phyloP scores from a whole-genome alignment of 805 yeast species.

The Candida loeiensis region DNA sequence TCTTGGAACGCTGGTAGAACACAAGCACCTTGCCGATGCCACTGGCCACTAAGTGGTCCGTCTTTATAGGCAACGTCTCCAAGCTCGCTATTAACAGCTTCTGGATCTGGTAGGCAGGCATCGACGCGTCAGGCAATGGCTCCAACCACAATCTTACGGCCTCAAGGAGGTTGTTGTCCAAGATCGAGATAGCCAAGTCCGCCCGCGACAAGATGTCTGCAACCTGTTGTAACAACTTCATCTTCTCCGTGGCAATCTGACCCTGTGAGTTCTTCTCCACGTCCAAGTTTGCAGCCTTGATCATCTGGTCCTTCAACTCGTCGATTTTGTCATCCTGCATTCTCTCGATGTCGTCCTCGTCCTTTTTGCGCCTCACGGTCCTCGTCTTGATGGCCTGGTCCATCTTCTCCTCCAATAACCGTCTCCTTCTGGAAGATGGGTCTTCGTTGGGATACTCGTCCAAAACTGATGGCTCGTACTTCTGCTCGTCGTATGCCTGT shows the following conservation, averaged over 20 bases:
- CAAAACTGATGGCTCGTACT: slow-evolving; percentile 10
- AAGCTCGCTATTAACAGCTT: slow-evolving; percentile 76
- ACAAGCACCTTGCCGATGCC: slow-evolving; percentile 91
- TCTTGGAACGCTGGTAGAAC: slow-evolving; percentile 87
- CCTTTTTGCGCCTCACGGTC: slow-evolving; percentile 60
- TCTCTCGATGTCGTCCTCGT: slow-evolving; percentile 91
- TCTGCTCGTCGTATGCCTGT: slow-evolving; percentile 3
- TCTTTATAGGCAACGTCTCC: slow-evolving; percentile 81
- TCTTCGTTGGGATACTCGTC: slow-evolving; percentile 28
- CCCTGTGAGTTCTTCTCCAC: slow-evolving; percentile 58
- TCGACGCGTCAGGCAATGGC: slow-evolving; percentile 95
- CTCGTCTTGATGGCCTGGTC: slow-evolving; percentile 69
- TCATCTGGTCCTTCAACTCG: slow-evolving; percentile 82
- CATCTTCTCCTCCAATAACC: slow-evolving; percentile 76
- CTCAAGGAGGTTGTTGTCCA: slow-evolving; percentile 90
- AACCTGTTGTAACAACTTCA: slow-evolving; percentile 77
- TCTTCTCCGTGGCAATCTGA: slow-evolving; percentile 69
- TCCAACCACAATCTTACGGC: slow-evolving; percentile 96
- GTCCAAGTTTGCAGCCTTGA: slow-evolving; percentile 76
- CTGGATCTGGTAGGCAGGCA: slow-evolving; percentile 97
- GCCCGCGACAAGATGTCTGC: slow-evolving; percentile 72
- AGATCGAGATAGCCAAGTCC: slow-evolving; percentile 82
- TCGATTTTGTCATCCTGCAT: slow-evolving; percentile 91
- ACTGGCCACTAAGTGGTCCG: slow-evolving; percentile 90
- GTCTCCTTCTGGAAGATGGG: slow-evolving; percentile 50